These are phyloP conservation scores for Hyparrhenia diplandra DNA, from an alignment of 176 grass and related monocot genomes.

Conservation along the genomic window DNA sequence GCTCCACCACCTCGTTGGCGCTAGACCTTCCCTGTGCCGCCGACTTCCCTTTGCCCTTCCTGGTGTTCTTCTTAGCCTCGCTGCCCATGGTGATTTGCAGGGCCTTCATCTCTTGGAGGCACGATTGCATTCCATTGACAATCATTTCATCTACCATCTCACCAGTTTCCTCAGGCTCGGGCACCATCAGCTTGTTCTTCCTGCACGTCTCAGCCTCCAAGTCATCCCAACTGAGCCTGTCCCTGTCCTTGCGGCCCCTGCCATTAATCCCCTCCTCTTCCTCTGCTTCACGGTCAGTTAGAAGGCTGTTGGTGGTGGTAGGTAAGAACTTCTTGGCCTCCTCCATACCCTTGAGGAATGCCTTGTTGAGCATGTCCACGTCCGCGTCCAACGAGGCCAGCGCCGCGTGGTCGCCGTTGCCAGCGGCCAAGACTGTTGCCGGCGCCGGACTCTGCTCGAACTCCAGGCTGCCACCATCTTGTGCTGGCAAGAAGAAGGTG, in stretches of 20 bases:
- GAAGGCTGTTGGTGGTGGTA: conserved; percentile 8
- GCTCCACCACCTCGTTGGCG: too few species aligned
- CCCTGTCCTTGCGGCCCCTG: neutral
- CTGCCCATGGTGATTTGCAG: conserved; percentile 14
- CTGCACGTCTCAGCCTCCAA: too few species aligned
- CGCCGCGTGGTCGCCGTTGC: neutral
- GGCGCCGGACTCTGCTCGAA: neutral
- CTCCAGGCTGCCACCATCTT: neutral
- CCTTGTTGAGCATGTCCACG: conserved; percentile 27
- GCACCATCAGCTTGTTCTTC: too few species aligned
- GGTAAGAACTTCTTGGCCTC: conserved; percentile 52
- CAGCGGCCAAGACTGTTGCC: neutral
- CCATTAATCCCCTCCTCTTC: conserved; percentile 3
- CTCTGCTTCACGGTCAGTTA: conserved; percentile 22
- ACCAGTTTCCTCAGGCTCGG: too few species aligned
- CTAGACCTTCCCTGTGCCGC: too few species aligned
- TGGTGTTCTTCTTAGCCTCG: too few species aligned
- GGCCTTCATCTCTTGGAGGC: neutral
- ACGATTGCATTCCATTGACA: neutral
- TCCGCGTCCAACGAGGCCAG: neutral
- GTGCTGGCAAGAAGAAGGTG: neutral
- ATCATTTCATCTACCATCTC: neutral
- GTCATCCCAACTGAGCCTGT: neutral
- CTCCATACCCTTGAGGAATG: conserved; percentile 42
- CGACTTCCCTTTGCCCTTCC: too few species aligned